Percentiles rank a stretch among this genome's conserved stretches.
Conservation (phyloP, 345 rosid genomes). For the Brassica napus region Da-Ae NC_063442.1:41799001-41799500, state of each 20-base stretch:
- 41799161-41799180: neutral
- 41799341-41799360: neutral
- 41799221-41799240: neutral
- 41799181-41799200: neutral
- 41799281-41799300: neutral
- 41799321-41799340: neutral
- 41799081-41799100: conserved; percentile 14
- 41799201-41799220: neutral
- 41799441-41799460: neutral
- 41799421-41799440: neutral
- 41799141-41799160: neutral
- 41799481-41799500: neutral
- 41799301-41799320: neutral
- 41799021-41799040: neutral
- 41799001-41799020: neutral
- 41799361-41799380: neutral
- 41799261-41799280: neutral
- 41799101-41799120: conserved; percentile 25
- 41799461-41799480: neutral
- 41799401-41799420: neutral
- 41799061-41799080: neutral
- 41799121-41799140: conserved; percentile 1
- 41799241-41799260: neutral
- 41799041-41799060: conserved; percentile 12
- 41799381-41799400: conserved; percentile 8